These are phyloP conservation scores for Udeniomyces megalosporus DNA, from an alignment of 768 basidiomycete species.

Conservation along the genomic window DNA sequence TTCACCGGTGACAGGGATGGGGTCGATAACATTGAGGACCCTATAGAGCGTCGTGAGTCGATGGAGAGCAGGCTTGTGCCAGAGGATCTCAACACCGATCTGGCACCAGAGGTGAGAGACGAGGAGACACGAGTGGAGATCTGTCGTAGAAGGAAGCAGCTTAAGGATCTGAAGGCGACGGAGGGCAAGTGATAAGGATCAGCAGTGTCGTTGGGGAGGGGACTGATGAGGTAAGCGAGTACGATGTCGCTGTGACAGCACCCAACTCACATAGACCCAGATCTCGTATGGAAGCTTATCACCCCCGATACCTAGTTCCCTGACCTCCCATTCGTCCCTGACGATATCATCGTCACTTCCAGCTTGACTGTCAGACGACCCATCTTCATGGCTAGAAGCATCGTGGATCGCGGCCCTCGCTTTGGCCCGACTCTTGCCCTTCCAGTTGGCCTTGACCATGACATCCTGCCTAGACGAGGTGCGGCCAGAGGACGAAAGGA, in stretches of 20 bases:
- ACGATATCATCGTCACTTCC: neutral
- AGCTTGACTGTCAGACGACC: neutral
- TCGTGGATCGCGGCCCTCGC: neutral
- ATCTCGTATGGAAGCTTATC: constrained; percentile 11
- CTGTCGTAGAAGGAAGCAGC: constrained; percentile 48
- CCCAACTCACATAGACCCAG: constrained; percentile 1
- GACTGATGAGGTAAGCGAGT: neutral
- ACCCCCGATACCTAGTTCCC: neutral
- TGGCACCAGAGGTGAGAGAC: constrained; percentile 90
- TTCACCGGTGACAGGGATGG: neutral
- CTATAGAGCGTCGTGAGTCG: constrained; percentile 53
- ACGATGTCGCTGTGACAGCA: neutral
- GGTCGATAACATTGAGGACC: constrained; percentile 52
- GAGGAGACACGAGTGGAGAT: constrained; percentile 57
- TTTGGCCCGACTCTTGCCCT: neutral
- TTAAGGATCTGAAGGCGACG: constrained; percentile 59
- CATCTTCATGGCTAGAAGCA: neutral
- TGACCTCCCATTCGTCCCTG: neutral
- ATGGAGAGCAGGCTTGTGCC: constrained; percentile 73
- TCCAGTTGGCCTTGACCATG: neutral
- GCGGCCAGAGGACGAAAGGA: neutral
- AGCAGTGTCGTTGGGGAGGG: neutral
- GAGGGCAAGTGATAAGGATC: neutral
- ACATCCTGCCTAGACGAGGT: neutral
- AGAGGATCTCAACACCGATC: constrained; percentile 83